Evolutionary conservation across 2,329 filamentous ascomycete genomes (phyloP).

Genomic region (Ascochyta koolunga): DNA sequence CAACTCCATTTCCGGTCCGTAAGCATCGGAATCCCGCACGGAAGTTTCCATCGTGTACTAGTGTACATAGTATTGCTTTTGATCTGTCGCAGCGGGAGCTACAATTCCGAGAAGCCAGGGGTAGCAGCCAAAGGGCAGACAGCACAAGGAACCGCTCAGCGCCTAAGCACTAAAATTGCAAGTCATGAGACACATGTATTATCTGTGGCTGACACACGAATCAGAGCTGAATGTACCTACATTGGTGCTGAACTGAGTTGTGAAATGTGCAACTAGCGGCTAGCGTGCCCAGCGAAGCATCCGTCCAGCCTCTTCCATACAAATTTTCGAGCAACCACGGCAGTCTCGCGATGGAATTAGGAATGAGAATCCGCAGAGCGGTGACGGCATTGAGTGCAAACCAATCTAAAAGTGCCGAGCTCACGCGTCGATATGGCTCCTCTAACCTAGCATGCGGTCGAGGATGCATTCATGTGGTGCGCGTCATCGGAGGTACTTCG

Average conservation of each 20-base stretch:
- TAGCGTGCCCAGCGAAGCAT: background rate
- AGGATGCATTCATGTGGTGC: background rate
- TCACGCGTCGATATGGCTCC: slow-evolving; percentile 4
- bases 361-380: background rate
- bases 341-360: background rate
- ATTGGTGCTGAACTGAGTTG: background rate
- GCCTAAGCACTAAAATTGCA: background rate
- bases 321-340: background rate
- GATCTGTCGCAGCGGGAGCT: background rate
- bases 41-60: background rate
- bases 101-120: background rate
- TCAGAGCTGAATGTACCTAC: slow-evolving; percentile 7
- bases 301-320: background rate
- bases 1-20: background rate
- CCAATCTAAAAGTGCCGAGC: slow-evolving; percentile 13
- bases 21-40: background rate
- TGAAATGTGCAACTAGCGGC: background rate
- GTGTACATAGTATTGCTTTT: background rate
- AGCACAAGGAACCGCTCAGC: slow-evolving; percentile 1
- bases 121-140: background rate
- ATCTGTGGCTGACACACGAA: slow-evolving; percentile 2
- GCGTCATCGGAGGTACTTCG: slow-evolving; percentile 11
- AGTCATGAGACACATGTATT: slow-evolving; percentile 9
- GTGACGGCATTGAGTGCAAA: slow-evolving; percentile 4
- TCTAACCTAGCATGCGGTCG: slow-evolving; percentile 4